Evolutionary conservation across 2,329 filamentous ascomycete genomes (phyloP).

Genomic region (Fusarium napiforme): DNA sequence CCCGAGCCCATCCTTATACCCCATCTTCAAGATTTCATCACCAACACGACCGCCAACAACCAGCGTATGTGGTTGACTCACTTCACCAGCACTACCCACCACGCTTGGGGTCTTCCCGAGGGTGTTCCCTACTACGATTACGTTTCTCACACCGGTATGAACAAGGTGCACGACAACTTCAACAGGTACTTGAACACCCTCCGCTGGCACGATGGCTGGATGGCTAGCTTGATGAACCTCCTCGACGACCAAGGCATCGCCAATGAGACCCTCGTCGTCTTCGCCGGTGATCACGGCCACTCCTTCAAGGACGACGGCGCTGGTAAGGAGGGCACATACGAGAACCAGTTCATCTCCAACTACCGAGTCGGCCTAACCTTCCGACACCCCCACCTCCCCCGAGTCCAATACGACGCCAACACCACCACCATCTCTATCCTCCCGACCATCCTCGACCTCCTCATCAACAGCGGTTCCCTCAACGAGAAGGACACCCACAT

Average conservation of each 20-base stretch:
- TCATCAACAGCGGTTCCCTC: constrained; percentile 49
- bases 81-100: constrained; percentile 52
- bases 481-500: constrained; percentile 40
- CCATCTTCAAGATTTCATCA: constrained; percentile 48
- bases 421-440: constrained; percentile 50
- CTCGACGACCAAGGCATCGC: constrained; percentile 49
- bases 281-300: constrained; percentile 51
- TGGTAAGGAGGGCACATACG: constrained; percentile 47
- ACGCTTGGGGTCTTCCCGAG: constrained; percentile 45
- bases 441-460: constrained; percentile 50
- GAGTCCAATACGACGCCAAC: constrained; percentile 46
- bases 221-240: constrained; percentile 47
- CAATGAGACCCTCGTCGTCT: constrained; percentile 50
- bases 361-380: constrained; percentile 49
- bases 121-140: constrained; percentile 39
- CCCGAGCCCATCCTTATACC: constrained; percentile 47
- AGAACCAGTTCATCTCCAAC: constrained; percentile 46
- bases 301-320: constrained; percentile 50
- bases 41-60: constrained; percentile 48
- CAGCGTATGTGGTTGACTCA: constrained; percentile 52
- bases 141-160: constrained; percentile 39
- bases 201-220: constrained; percentile 49
- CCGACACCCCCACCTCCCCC: constrained; percentile 48
- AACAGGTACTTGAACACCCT: constrained; percentile 50
- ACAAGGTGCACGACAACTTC: constrained; percentile 45